Conservation (phyloP, 345 rosid genomes). For the Brassica nigra region DNA sequence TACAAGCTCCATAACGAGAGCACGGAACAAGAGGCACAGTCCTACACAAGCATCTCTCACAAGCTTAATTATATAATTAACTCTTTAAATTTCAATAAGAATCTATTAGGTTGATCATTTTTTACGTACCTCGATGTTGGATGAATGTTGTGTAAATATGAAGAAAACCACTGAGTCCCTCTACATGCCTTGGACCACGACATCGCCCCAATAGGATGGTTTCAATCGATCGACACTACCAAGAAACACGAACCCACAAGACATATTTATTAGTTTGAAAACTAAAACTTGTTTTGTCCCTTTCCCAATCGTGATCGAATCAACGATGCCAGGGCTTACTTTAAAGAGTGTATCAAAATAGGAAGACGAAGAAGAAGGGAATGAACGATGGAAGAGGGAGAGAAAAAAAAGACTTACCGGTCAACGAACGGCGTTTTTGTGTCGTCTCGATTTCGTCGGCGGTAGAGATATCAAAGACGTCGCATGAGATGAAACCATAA, state of each 20-base stretch:
- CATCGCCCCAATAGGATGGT: background rate
- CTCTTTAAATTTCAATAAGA: background rate
- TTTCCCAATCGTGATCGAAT: background rate
- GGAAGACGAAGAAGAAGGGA: no score
- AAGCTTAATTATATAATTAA: background rate
- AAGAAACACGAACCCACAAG: conserved; percentile 24
- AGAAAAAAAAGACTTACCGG: conserved; percentile 17
- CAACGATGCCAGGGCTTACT: background rate
- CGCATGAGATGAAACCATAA: background rate
- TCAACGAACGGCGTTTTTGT: conserved; percentile 8
- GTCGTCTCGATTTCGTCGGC: conserved; percentile 20
- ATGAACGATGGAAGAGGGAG: background rate
- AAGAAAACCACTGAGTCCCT: conserved; percentile 10
- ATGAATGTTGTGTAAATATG: background rate
- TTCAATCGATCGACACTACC: conserved; percentile 21
- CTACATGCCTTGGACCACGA: conserved; percentile 33
- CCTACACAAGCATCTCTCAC: conserved; percentile 29
- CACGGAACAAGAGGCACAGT: conserved; percentile 25
- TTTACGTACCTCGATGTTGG: background rate
- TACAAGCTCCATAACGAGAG: conserved; percentile 37
- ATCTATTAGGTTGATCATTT: background rate
- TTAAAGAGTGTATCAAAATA: no score
- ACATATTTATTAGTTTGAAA: background rate
- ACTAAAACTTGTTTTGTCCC: background rate
- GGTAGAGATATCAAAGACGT: conserved; percentile 26